Evolutionary conservation across 768 basidiomycete species (phyloP).

Genomic region (Grammothele lineata): DNA sequence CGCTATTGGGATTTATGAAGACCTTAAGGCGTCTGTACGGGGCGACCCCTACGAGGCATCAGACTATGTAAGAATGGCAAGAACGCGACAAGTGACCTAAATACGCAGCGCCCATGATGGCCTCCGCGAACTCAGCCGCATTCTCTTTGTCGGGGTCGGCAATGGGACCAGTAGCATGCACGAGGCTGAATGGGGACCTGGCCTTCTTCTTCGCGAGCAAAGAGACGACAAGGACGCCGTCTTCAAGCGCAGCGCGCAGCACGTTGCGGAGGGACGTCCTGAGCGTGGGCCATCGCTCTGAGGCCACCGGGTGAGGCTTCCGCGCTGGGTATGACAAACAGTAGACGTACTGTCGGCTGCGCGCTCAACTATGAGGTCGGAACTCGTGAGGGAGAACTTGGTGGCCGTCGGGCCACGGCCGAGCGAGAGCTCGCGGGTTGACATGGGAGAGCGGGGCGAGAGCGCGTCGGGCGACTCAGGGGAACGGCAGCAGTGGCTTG

Average conservation of each 20-base stretch:
- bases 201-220: constrained; percentile 46
- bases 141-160: constrained; percentile 29
- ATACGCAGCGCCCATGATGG: constrained; percentile 56
- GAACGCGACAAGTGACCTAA: constrained; percentile 18
- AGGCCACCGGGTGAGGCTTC: neutral
- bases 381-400: constrained; percentile 25
- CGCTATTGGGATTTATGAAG: constrained; percentile 77
- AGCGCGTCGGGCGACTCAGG: neutral
- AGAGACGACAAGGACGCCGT: constrained; percentile 41
- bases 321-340: neutral
- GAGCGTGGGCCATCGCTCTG: constrained; percentile 22
- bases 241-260: constrained; percentile 43
- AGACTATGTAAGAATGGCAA: neutral
- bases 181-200: constrained; percentile 35
- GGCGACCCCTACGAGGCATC: constrained; percentile 39
- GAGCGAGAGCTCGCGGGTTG: constrained; percentile 6
- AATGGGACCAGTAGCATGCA: constrained; percentile 41
- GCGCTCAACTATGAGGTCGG: constrained; percentile 25
- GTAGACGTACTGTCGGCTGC: constrained; percentile 14
- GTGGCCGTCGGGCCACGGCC: constrained; percentile 2
- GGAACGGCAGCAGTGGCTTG: constrained; percentile 4
- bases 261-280: constrained; percentile 47
- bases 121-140: constrained; percentile 49
- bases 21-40: constrained; percentile 57
- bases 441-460: constrained; percentile 2